Evolutionary conservation across 805 yeast genomes (phyloP), one percentile per base, ranked within the genome.

Genomic region (Dipodascopsis uninucleata): DNA sequence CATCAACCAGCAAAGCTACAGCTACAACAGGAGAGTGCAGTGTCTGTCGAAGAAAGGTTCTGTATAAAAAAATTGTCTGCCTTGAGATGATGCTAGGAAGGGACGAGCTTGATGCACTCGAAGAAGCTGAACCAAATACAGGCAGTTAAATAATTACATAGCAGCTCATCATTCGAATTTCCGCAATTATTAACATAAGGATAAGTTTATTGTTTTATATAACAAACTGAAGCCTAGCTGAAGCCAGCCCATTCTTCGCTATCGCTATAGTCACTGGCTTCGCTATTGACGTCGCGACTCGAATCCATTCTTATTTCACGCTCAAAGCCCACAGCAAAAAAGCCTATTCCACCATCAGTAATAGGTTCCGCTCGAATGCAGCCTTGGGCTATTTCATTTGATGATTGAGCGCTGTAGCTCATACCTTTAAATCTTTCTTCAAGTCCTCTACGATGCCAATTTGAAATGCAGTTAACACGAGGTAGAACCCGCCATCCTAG

Each of bases 301-400:
- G n/a, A n/a, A n/a, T n/a, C n/a, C n/a, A n/a, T n/a, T n/a, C n/a
- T n/a, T n/a, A n/a, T n/a, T n/a, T n/a, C n/a, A n/a, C n/a, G n/a
- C 52, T 85, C 84, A 62, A 93, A 90, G 45, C 93, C 81, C 1
- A 89, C 97, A 0, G 97, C 97, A 66, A 93, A 93, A 62, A 93
- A 93, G 0, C 99, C 99, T 58, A 93, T 93, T n/a, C 98, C 98
- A 24, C 97, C 98, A 62, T 93, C 98, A 34, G 76, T 82, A 50
- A 78, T 81, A 0, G 97, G 96, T 33, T 80, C 66, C 0, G 89
- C 83, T 55, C 99, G 72, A 0, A 93, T 79, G 66, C 97, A 89
- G 0, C 93, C 90, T 1, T 81, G 87, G 1, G 96, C 95, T 38
- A 86, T 60, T 29, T 66, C 70, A 28, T 71, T 71, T 17, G 81